Evolutionary conservation across 2,329 filamentous ascomycete species (phyloP), one percentile per base, ranked within the genome.

Genomic region (Colletotrichum cordylinicola): DNA sequence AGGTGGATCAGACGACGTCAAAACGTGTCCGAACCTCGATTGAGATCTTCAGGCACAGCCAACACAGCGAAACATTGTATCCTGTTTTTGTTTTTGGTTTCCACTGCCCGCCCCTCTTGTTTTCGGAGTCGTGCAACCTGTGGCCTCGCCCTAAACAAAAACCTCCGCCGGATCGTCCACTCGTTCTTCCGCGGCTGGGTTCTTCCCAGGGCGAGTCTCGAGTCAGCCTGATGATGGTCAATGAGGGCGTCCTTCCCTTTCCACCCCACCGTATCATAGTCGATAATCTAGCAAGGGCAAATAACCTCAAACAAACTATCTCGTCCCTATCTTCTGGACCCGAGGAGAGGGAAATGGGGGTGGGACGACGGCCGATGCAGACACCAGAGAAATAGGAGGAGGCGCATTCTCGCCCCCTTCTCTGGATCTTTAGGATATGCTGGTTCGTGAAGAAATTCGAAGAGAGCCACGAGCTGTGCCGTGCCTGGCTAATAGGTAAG

Each of bases 1-100:
- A 43, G 31, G 70, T 67, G 65, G 70, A 67, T 52, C 55, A 18
- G 70, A 68, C 70, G 65, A 68, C 70, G 64, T 72, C 70, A 68
- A 72, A 68, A 72, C 70, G 24, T 61, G 52, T 37, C 27, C 64
- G 13, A 72, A 48, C 55, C 31, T 67, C 33, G 35, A 72, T 72
- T 60, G 52, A 52, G 64, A 72, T 72, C 70, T 72, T 64, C 60
- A 48, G 31, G 58, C 58, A 31, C 13, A 61, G 43, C 43, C 43
- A 48, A 48, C 43, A 48, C 43, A 21, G 43, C 58, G 35, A 24
- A 37, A 70, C 29, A 33, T 62, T 39, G 58, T 55, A 61, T 70
- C 27, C 15, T 52, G 55, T 16, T 29, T 29, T 55, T n/a, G 8
- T 29, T 21, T 21, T 21, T 18, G 43, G 43, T 48, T 48, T 21